Evolutionary conservation across 139 green algal genomes (phyloP).

Genomic region (Chlorella vulgaris): DNA sequence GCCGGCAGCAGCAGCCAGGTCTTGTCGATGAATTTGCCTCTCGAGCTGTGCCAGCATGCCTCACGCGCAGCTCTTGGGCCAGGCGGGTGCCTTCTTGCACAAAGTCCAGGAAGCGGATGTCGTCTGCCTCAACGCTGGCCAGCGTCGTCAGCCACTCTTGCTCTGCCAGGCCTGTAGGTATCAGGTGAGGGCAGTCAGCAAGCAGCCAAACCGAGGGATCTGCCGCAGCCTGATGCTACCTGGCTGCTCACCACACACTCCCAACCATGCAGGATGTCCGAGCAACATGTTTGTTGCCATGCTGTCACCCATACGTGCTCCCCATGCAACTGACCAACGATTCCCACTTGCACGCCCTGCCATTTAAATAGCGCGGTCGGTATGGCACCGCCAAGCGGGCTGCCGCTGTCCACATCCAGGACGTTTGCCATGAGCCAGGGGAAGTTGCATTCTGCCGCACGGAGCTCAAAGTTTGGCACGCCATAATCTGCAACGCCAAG

Average conservation of each 20-base stretch:
- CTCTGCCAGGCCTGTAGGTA: slow-evolving; percentile 64
- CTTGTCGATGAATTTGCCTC: no score
- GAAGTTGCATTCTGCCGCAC: slow-evolving; percentile 58
- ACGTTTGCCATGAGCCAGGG: slow-evolving; percentile 86
- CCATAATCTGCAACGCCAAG: slow-evolving; percentile 32
- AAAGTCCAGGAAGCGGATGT: slow-evolving; percentile 69
- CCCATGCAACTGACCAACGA: slow-evolving; percentile 49
- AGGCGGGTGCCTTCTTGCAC: slow-evolving; percentile 49
- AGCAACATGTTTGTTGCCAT: no score
- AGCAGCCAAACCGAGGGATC: no score
- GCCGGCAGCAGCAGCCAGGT: no score
- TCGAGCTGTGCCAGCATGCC: slow-evolving; percentile 6
- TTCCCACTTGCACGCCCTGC: slow-evolving; percentile 58
- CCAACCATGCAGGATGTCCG: not conserved
- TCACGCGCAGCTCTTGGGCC: slow-evolving; percentile 55
- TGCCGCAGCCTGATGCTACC: no score
- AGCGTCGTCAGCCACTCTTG: slow-evolving; percentile 53
- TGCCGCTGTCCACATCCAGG: slow-evolving; percentile 59
- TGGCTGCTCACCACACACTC: not conserved
- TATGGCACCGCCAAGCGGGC: slow-evolving; percentile 32
- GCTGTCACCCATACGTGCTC: no score
- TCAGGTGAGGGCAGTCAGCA: not conserved
- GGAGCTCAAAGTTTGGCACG: slow-evolving; percentile 32
- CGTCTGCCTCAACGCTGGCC: slow-evolving; percentile 15
- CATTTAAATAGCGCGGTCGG: slow-evolving; percentile 36